Conservation (phyloP, 2,329 filamentous ascomycete species). For the Diplocarpon mali region DNA sequence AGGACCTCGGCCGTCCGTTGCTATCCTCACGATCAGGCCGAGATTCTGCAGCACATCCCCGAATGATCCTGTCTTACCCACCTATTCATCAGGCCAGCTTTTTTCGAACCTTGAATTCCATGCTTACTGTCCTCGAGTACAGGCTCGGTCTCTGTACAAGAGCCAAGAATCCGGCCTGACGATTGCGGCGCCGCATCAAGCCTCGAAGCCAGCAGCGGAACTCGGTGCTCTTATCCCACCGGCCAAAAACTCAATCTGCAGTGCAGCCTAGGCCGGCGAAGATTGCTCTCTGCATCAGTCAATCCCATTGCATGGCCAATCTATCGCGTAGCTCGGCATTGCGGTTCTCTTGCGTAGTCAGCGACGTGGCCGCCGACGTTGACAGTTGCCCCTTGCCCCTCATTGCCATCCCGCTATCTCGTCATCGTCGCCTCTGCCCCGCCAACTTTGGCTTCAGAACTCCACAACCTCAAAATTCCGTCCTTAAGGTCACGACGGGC, state of each 20-base stretch:
- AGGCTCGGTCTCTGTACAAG: neutral
- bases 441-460: conserved; percentile 21
- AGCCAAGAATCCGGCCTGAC: conserved; percentile 5
- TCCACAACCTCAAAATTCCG: conserved; percentile 21
- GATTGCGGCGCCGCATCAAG: conserved; percentile 6
- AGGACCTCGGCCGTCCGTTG: too few relatives aligned
- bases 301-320: neutral
- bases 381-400: conserved; percentile 9
- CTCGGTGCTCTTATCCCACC: neutral
- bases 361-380: conserved; percentile 1
- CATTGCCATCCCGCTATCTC: conserved; percentile 1
- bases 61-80: neutral
- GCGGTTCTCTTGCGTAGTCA: conserved; percentile 9
- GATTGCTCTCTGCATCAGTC: neutral
- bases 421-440: conserved; percentile 11
- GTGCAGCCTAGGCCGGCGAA: neutral
- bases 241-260: neutral
- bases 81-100: neutral
- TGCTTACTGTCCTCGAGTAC: neutral
- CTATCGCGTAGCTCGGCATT: conserved; percentile 10
- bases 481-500: conserved; percentile 21
- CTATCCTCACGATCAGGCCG: conserved; percentile 7
- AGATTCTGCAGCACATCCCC: conserved; percentile 10
- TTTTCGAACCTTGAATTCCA: conserved; percentile 1
- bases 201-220: conserved; percentile 1